Evolutionary conservation across 2,329 filamentous ascomycete genomes (phyloP), one percentile per base, ranked within the genome.

Genomic region (Coniella lustricola): DNA sequence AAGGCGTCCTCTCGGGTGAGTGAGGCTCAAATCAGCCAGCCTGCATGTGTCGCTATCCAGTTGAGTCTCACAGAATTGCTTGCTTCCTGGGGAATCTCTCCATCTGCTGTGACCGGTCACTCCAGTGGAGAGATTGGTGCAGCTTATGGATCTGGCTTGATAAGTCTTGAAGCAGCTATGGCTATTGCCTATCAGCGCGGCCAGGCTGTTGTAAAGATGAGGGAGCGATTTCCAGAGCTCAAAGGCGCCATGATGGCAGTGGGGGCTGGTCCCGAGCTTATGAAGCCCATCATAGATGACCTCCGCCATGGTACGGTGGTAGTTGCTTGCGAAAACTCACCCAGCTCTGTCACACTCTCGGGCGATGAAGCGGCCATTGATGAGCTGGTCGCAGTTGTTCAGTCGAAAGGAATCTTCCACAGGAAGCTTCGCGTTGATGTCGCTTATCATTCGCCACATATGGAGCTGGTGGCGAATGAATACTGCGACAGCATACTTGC

Each of bases 11-110:
- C 64, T n/a, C 57, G 56, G 8, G 59, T 69, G 16, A 61, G 62
- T 29, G 64, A 66, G 25, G 65, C 67, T 8, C 62, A 68, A 47
- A 63, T 70, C 56, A 66, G 64, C 50, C 67, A 70, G 46, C 67
- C 67, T 12, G 17, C 40, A 3, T 41, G 17, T 32, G 46, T 46
- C 4, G 52, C 49, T 7, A 25, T 50, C 3, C 52, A 54, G 22
- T 10, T 54, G 2, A 47, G 46, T 1, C 32, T 54, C 16, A 42
- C 49, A 1, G 17, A 54, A 1, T 40, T 52, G 3, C 44, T 54
- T 4, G 4, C 14, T 2, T 29, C 35, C n/a, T 52, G 47, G 41
- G 41, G 32, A 2, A 8, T 54, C 4, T n/a, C 25, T 2, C 52
- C 52, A 1, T 29, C 33, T n/a, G 48, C 36, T 7, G 44, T 46